Conservation (phyloP, 768 basidiomycete genomes). For the Gloeostereum incarnatum region DNA sequence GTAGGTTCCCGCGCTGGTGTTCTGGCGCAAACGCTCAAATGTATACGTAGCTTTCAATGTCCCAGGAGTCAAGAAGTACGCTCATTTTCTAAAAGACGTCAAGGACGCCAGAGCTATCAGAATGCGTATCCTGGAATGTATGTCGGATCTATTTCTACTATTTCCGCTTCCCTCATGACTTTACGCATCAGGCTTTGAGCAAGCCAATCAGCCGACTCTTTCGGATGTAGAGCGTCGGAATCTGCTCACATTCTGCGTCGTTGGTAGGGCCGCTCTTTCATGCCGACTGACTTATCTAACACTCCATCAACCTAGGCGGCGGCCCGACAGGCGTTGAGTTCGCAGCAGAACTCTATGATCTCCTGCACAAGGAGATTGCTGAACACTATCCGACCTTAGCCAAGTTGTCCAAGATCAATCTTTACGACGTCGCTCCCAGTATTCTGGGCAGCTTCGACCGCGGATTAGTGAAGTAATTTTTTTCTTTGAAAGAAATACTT, state of each 20-base stretch:
- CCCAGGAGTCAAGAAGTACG: slow-evolving; percentile 74
- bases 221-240: slow-evolving; percentile 56
- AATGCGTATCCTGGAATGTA: slow-evolving; percentile 66
- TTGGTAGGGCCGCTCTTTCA: slow-evolving; percentile 36
- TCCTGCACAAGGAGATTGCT: slow-evolving; percentile 57
- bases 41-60: slow-evolving; percentile 46
- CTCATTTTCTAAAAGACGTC: slow-evolving; percentile 76
- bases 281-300: slow-evolving; percentile 2
- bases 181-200: slow-evolving; percentile 58
- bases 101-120: slow-evolving; percentile 67
- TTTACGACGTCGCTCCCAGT: slow-evolving; percentile 75
- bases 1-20: slow-evolving; percentile 25
- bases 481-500: background rate
- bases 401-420: slow-evolving; percentile 56
- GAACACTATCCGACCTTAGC: slow-evolving; percentile 56
- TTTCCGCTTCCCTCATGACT: background rate
- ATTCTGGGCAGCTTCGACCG: slow-evolving; percentile 73
- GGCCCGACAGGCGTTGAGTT: slow-evolving; percentile 80
- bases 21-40: slow-evolving; percentile 4
- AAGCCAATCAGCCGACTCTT: slow-evolving; percentile 73
- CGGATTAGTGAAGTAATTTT: slow-evolving; percentile 45
- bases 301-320: slow-evolving; percentile 40
- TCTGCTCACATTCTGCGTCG: slow-evolving; percentile 79
- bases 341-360: slow-evolving; percentile 73
- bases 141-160: slow-evolving; percentile 8